Base-by-base conservation (phyloP, 345 rosid genomes). In the Barbarea vulgaris region DNA sequence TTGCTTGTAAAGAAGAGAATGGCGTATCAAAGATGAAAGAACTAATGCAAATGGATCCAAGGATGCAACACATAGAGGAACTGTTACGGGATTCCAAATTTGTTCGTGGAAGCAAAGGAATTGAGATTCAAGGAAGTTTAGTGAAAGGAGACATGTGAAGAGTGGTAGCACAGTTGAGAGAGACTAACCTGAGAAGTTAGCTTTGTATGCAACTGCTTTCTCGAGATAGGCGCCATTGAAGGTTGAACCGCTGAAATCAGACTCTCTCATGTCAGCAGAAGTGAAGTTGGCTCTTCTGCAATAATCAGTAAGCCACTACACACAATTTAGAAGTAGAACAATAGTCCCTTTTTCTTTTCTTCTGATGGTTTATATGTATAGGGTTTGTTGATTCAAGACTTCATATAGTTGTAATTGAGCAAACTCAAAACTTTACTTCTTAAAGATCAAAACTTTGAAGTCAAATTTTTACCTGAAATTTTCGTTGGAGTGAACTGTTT, bases 281-380 rank as follows among this genome's bases (percentile, higher is more conserved):
- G 98, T 94, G 84, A 94, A 94, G 83, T 89, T 94, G 69, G 97
- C 98, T 83, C 98, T 83, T 79, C 98, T 94, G 91, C 77, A 79
- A 68, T 82, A 74, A 73, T 75, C 64, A 55, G 19, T 64, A 34
- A 54, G 0, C 54, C 46, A 77, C 13, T 55, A 15, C 17, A 71
- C 22, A 72, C 0, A 18, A 11, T 60, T 77, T 33, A 67, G 9
- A 68, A 28, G 5, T 17, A 46, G 3, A 54, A 54, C 22, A 46
- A 64, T 17, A 62, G 9, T 31, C 62, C 51, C 51, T 28, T 27
- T 76, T 75, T 60, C 51, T 28, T 27, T 76, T 75, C 17, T 62
- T 72, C 53, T 73, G 25, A 63, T 46, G 33, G 10, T 36, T 57
- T 50, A 4, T 48, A 18, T 39, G 4, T 37, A 0, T 46, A 17